A percentile compares a stretch with the other conserved stretches of the same genome.
Conservation (phyloP, 192 early-diverging fungal genomes). For the Coemansia sp. region DNA sequence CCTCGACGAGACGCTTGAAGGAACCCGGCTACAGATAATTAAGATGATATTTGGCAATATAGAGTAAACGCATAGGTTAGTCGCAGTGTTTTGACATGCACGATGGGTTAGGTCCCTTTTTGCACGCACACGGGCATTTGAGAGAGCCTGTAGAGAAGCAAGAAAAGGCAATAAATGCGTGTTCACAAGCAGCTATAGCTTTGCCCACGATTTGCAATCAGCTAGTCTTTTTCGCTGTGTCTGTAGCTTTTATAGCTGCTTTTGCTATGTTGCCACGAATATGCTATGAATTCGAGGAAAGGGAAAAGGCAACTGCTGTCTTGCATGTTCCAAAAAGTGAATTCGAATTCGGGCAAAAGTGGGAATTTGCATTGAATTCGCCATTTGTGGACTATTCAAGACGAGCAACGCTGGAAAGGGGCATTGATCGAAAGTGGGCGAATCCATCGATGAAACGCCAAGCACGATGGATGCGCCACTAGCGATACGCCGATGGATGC, state of each 20-base stretch:
- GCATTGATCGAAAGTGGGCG: background rate
- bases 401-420: background rate
- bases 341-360: background rate
- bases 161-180: background rate
- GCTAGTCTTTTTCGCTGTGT: background rate
- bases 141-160: background rate
- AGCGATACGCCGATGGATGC: background rate
- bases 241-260: too few relatives aligned
- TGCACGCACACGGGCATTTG: too few relatives aligned
- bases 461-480: background rate
- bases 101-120: too few relatives aligned
- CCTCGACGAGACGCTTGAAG: conserved; percentile 93
- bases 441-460: background rate
- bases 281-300: background rate
- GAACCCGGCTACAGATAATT: conserved; percentile 51
- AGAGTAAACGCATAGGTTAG: background rate
- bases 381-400: background rate
- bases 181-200: background rate
- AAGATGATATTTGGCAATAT: conserved; percentile 2
- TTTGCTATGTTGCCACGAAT: background rate
- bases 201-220: background rate
- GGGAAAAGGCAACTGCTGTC: background rate
- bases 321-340: background rate
- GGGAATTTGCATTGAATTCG: background rate
- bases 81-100: background rate